A percentile compares a stretch with the other conserved stretches of the same genome.
Conservation (phyloP, 2,329 filamentous ascomycete genomes). For the Furcasterigmium furcatum region DNA sequence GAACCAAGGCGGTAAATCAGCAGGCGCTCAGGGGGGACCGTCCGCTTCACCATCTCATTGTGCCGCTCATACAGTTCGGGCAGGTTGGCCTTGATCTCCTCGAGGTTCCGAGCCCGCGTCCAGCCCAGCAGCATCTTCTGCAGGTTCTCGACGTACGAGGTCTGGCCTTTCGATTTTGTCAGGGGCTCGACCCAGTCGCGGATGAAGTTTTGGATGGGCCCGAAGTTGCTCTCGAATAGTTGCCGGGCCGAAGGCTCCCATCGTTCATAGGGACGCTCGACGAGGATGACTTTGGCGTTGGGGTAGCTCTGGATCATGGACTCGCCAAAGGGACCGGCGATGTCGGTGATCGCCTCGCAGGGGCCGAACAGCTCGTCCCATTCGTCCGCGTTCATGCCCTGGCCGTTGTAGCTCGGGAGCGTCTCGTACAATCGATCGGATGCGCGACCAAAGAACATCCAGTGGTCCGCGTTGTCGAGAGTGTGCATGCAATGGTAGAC, state of each 20-base stretch:
- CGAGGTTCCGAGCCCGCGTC: conserved; percentile 14
- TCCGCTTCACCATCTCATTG: conserved; percentile 6
- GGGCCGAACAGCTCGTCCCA: conserved; percentile 20
- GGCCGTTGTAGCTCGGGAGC: conserved; percentile 14
- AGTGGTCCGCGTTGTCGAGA: conserved; percentile 17
- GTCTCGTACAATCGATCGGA: conserved; percentile 22
- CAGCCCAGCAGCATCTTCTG: conserved; percentile 22
- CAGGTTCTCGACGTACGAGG: neutral
- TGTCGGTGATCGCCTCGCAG: conserved; percentile 25
- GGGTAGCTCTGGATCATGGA: conserved; percentile 71
- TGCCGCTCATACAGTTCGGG: conserved; percentile 22
- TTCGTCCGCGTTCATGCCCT: conserved; percentile 11
- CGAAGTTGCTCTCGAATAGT: conserved; percentile 11
- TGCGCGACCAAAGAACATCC: conserved; percentile 19
- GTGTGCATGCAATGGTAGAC: conserved; percentile 25
- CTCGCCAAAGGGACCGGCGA: conserved; percentile 61
- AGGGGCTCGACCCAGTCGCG: conserved; percentile 20
- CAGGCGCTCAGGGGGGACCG: conserved; percentile 6
- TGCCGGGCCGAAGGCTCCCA: conserved; percentile 27
- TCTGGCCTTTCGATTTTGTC: conserved; percentile 23
- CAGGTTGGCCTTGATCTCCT: conserved; percentile 30
- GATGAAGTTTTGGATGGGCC: conserved; percentile 15
- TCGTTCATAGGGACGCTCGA: conserved; percentile 21
- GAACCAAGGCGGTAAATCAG: conserved; percentile 17
- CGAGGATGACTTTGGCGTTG: conserved; percentile 66